Base-by-base conservation (phyloP, 2,329 filamentous ascomycete species). In the Lachnellula suecica region DNA sequence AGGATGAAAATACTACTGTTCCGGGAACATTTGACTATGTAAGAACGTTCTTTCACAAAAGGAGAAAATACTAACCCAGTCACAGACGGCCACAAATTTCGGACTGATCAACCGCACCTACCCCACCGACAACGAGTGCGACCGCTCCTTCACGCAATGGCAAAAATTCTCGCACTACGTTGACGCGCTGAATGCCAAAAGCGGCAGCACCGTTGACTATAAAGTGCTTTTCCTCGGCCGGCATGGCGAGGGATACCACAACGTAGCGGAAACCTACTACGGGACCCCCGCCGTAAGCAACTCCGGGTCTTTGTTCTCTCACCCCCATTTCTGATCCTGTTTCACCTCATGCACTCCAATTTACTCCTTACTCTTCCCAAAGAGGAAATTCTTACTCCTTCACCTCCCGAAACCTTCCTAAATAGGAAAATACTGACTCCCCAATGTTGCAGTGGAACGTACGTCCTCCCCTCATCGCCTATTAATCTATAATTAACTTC, bases 51-150 rank as follows among this genome's bases (percentile, higher is more conserved):
- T 29, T 29, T 45, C 44, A 20, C 22, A 44, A 10, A 37, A 27
- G 13, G 15, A 20, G 22, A 23, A n/a, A 5, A 42, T 10, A 24
- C 7, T 8, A 24, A 49, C 44, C 53, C 20, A 56, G 27, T 37
- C 4, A 41, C 44, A 87, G 82, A 81, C 77, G 23, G 69, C 74
- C 25, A 72, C 71, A 51, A 88, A 87, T 70, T 86, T 87, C 63
- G 87, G 86, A 24, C 73, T 89, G 20, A 76, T 89, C 56, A 77
- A 86, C 62, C 77, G 78, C 44, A 76, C 77, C 1, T 88, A 88
- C 63, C 73, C 79, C 5, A 80, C 77, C 1, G 83, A 87, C 60
- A 63, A 65, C 40, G 54, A 59, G 7, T 68, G 72, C 47, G 68
- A 74, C 43, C 62, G 68, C 43, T 57, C 69, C 53, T 74, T 76